Percentiles rank a stretch among this genome's conserved stretches.
Evolutionary conservation across 768 basidiomycete genomes (phyloP).

Genomic region (Pleurotus pulmonarius): DNA sequence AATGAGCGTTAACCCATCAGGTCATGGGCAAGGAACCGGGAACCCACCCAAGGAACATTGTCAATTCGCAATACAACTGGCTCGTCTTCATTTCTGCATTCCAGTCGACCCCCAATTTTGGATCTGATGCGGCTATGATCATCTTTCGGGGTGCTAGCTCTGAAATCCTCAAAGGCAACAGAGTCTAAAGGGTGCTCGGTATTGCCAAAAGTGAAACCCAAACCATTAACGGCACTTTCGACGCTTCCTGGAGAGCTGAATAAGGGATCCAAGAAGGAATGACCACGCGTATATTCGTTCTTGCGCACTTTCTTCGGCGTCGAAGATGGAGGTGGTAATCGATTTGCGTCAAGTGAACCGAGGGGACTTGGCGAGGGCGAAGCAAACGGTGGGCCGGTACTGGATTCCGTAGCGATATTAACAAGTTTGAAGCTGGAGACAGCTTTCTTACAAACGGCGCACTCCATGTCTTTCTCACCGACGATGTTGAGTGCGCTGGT

Average conservation of each 20-base stretch:
- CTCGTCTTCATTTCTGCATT: slow-evolving; percentile 29
- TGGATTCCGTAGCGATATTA: background rate
- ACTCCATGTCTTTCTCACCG: slow-evolving; percentile 85
- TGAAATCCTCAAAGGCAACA: background rate
- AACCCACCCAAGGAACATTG: slow-evolving; percentile 82
- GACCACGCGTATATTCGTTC: slow-evolving; percentile 11
- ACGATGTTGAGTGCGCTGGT: slow-evolving; percentile 88
- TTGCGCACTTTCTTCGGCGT: slow-evolving; percentile 5
- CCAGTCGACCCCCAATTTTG: slow-evolving; percentile 7
- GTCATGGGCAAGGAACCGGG: background rate
- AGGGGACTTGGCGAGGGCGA: slow-evolving; percentile 13
- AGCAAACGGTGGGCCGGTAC: background rate
- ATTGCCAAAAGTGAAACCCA: slow-evolving; percentile 3
- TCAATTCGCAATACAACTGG: slow-evolving; percentile 73
- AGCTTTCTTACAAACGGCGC: slow-evolving; percentile 69
- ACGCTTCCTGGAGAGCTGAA: slow-evolving; percentile 29
- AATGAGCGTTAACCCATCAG: slow-evolving; percentile 6
- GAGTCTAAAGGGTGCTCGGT: slow-evolving; percentile 9
- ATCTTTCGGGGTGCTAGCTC: slow-evolving; percentile 8
- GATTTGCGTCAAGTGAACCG: slow-evolving; percentile 7
- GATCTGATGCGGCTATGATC: slow-evolving; percentile 10
- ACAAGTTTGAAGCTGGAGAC: slow-evolving; percentile 60
- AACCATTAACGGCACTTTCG: background rate
- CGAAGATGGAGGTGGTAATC: slow-evolving; percentile 2
- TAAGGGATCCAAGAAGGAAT: slow-evolving; percentile 27